Base-by-base conservation (phyloP, 257 asterid species). In the Capsicum pubescens region DNA sequence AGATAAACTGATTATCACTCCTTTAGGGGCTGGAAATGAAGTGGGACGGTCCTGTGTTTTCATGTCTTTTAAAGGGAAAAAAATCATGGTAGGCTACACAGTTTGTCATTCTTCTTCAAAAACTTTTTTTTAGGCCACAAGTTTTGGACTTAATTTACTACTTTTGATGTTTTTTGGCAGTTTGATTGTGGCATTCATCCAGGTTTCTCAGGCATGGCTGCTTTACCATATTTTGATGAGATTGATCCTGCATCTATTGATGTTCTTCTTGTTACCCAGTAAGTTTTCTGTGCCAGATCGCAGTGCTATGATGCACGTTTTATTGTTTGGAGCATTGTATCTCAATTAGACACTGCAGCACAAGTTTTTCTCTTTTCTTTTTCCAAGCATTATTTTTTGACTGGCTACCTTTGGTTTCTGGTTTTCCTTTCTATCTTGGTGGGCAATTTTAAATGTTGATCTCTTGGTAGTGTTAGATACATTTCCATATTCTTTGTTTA, bases 111-210 rank as follows among this genome's bases (percentile, higher is more conserved):
- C 39, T 72, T 72, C 58, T 48, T 11, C 12, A n/a, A 46, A 70
- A 70, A 10, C 5, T 21, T 8, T 21, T 69, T 63, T 74, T 14
- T 52, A 1, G 8, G 44, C 13, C 46, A 12, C 81, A 76, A 12
- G 61, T 21, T 76, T 21, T 48, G 60, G 13, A 52, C 21, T 76
- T 54, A 61, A 15, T 50, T 74, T 12, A 74, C 21, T 74, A 50
- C 16, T 42, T 72, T 61, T 42, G 17, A 21, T 72, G 82, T 32
- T 46, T 46, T n/a, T 39, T 85, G 85, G 86, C 85, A 97, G 98
- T 97, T 97, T 79, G 99, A 97, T 85, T 93, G 99, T 83, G 98
- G 99, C 50, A 97, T 97, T 87, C 99, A 97, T 86, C 99, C 98
- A 8, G 99, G 92, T 85, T 93, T 90, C 88, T 90, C 98, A 2